A percentile compares a stretch with the other conserved stretches of the same genome.
phyloP scores from a whole-genome alignment of 306 rosid species.

The Geum urbanum region DNA sequence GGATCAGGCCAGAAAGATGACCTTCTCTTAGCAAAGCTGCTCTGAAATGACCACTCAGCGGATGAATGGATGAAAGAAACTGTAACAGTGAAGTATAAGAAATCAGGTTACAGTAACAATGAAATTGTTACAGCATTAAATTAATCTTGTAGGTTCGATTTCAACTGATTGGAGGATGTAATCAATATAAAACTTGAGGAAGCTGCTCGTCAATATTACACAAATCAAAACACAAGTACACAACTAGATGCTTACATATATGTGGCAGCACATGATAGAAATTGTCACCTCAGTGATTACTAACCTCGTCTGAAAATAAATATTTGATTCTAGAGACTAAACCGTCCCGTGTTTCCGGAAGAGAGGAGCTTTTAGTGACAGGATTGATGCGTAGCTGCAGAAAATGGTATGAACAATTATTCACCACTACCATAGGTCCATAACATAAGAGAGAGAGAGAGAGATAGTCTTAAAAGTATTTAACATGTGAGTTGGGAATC shows the following conservation, averaged over 20 bases:
- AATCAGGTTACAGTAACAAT: conserved; percentile 23
- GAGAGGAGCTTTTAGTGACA: conserved; percentile 37
- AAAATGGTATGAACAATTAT: conserved; percentile 14
- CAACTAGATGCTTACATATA: conserved; percentile 2
- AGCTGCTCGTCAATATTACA: not conserved
- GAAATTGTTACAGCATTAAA: not conserved
- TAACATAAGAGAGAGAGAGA: not conserved
- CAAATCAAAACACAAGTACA: too few species aligned
- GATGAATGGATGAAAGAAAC: conserved; percentile 69
- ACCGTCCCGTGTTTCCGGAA: conserved; percentile 52
- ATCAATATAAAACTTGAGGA: conserved; percentile 1
- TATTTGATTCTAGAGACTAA: conserved; percentile 45
- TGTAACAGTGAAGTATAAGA: conserved; percentile 38
- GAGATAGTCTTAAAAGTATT: not conserved
- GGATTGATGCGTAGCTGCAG: conserved; percentile 66
- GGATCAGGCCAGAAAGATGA: conserved; percentile 52
- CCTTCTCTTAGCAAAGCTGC: conserved; percentile 66
- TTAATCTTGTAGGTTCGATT: not conserved
- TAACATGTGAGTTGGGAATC: not conserved
- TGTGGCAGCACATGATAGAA: conserved; percentile 8
- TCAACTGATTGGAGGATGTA: conserved; percentile 2
- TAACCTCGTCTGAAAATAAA: conserved; percentile 75
- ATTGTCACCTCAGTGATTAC: conserved; percentile 24
- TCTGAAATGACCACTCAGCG: conserved; percentile 81
- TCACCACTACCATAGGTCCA: conserved; percentile 10